Percentiles rank a stretch among this genome's conserved stretches.
Conservation (phyloP, 108 stramenopile genomes). For the Nitzschia sp. region DNA sequence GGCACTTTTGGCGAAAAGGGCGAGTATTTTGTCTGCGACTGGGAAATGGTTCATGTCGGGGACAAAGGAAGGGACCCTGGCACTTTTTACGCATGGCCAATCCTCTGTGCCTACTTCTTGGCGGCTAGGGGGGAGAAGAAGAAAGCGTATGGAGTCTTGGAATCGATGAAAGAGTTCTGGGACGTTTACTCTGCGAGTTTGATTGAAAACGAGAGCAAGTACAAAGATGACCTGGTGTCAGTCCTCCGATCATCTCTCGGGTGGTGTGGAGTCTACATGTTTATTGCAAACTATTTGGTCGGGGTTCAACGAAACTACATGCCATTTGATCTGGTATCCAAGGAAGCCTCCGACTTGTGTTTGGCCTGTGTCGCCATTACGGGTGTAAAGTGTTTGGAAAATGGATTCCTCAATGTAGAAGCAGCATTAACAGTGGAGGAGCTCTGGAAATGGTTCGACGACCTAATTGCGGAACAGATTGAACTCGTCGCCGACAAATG, state of each 20-base stretch:
- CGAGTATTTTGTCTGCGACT: slow-evolving; percentile 37
- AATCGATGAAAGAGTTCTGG: slow-evolving; percentile 24
- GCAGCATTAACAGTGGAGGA: neutral
- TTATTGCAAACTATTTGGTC: slow-evolving; percentile 18
- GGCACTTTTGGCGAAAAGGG: slow-evolving; percentile 42
- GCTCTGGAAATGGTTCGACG: slow-evolving; percentile 9
- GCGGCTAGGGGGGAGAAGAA: slow-evolving; percentile 21
- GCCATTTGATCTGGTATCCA: slow-evolving; percentile 11
- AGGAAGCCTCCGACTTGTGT: neutral
- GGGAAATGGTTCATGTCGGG: slow-evolving; percentile 45
- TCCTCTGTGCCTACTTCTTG: slow-evolving; percentile 20
- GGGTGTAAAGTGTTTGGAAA: slow-evolving; percentile 7
- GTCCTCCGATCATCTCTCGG: slow-evolving; percentile 11
- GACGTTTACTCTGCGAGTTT: slow-evolving; percentile 4
- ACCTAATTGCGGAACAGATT: neutral
- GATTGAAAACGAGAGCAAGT: neutral
- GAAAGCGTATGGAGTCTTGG: slow-evolving; percentile 13
- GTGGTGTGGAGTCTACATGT: slow-evolving; percentile 19
- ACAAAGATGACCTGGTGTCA: slow-evolving; percentile 9
- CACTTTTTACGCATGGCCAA: slow-evolving; percentile 22
- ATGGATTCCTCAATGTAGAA: neutral
- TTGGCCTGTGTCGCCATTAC: neutral
- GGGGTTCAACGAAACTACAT: slow-evolving; percentile 8
- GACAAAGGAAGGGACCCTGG: slow-evolving; percentile 35
- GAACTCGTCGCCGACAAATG: neutral